phyloP scores from a whole-genome alignment of 1,284 basidiomycete species.

The Heimioporus punctisporus region DNA sequence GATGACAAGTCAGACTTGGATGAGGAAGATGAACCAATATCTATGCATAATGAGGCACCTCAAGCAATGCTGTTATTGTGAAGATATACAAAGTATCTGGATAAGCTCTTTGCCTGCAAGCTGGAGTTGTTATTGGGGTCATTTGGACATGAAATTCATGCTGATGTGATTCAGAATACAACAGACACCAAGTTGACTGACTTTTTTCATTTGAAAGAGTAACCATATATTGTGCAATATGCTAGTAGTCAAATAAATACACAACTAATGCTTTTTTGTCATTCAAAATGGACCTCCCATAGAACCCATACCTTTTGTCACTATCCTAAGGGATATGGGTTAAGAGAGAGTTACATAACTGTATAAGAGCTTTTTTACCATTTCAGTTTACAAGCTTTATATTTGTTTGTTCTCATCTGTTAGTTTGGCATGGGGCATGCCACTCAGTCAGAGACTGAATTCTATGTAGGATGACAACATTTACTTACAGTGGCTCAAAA shows the following conservation, averaged over 20 bases:
- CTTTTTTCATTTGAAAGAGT: not conserved
- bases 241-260: not conserved
- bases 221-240: not conserved
- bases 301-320: not conserved
- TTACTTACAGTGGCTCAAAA: too few relatives aligned
- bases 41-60: not conserved
- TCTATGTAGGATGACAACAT: too few relatives aligned
- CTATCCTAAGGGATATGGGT: not conserved
- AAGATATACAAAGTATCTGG: not conserved
- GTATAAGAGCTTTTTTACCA: too few relatives aligned
- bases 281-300: not conserved
- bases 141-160: not conserved
- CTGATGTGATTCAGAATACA: not conserved
- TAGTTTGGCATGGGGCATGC: too few relatives aligned
- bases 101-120: not conserved
- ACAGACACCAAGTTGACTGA: not conserved
- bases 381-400: too few relatives aligned
- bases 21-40: not conserved
- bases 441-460: too few relatives aligned
- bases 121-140: not conserved
- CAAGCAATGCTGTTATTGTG: not conserved
- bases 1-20: too few relatives aligned
- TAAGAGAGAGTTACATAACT: not conserved
- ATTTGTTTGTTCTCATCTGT: too few relatives aligned
- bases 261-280: not conserved